Percentiles rank a stretch among this genome's conserved stretches.
Conservation (phyloP, 129 eudicot species). For the Apium graveolens region DNA sequence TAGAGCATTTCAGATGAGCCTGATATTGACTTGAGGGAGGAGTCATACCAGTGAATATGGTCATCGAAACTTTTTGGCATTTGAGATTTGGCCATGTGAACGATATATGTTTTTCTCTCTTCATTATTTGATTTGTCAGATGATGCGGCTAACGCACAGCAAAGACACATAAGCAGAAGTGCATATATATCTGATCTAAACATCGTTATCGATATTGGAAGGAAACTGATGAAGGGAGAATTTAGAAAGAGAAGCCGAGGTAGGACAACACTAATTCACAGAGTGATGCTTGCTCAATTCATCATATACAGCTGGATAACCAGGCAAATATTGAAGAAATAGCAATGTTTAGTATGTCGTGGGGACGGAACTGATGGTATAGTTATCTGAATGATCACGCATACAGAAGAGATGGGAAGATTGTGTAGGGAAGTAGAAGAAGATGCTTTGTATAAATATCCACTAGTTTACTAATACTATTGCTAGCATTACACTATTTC, state of each 20-base stretch:
- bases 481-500: conserved; percentile 4
- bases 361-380: conserved; percentile 42
- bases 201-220: neutral
- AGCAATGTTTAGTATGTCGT: conserved; percentile 14
- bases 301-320: conserved; percentile 13
- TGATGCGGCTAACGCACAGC: conserved; percentile 23
- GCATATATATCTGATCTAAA: neutral
- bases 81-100: conserved; percentile 67
- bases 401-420: conserved; percentile 22
- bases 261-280: neutral
- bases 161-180: conserved; percentile 25
- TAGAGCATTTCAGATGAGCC: conserved; percentile 62
- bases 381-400: conserved; percentile 34
- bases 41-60: conserved; percentile 63
- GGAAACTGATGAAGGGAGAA: neutral
- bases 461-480: neutral
- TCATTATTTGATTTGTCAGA: conserved; percentile 1
- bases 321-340: conserved; percentile 14
- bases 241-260: neutral
- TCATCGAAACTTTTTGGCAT: conserved; percentile 56
- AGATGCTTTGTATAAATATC: neutral
- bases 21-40: conserved; percentile 70
- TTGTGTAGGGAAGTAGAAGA: neutral
- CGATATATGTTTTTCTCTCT: conserved; percentile 60
- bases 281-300: conserved; percentile 13